Conservation (phyloP, 768 basidiomycete species). For the Lactarius sp. region DNA sequence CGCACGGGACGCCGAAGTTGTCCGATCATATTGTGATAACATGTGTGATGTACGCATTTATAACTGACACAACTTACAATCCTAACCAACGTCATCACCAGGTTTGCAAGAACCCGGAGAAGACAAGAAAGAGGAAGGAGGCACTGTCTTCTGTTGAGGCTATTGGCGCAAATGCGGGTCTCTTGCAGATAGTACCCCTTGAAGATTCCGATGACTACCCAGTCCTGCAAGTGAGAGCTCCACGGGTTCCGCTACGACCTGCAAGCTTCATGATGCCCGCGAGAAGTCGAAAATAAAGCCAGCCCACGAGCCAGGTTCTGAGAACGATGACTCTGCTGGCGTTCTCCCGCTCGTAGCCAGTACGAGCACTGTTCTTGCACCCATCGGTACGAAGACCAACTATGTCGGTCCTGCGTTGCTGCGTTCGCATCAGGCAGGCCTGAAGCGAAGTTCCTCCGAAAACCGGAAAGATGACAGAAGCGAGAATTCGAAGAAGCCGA, state of each 20-base stretch:
- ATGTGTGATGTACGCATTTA: conserved; percentile 69
- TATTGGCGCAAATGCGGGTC: conserved; percentile 27
- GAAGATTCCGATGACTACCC: conserved; percentile 32
- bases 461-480: not conserved
- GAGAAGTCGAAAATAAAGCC: not conserved
- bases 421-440: conserved; percentile 16
- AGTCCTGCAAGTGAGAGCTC: conserved; percentile 3
- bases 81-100: conserved; percentile 28
- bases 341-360: conserved; percentile 13
- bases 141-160: conserved; percentile 45
- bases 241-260: not conserved
- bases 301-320: not conserved
- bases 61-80: not conserved
- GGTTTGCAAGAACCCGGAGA: conserved; percentile 79
- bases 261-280: not conserved
- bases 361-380: conserved; percentile 22
- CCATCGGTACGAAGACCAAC: conserved; percentile 17
- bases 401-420: conserved; percentile 23
- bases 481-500: conserved; percentile 14
- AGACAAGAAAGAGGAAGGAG: conserved; percentile 44
- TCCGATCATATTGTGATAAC: conserved; percentile 54
- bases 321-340: not conserved
- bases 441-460: conserved; percentile 18
- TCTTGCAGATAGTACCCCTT: conserved; percentile 18
- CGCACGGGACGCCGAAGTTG: conserved; percentile 38